phyloP scores from a whole-genome alignment of 169 alveolate genomes.

The Plasmodium vinckei region DNA sequence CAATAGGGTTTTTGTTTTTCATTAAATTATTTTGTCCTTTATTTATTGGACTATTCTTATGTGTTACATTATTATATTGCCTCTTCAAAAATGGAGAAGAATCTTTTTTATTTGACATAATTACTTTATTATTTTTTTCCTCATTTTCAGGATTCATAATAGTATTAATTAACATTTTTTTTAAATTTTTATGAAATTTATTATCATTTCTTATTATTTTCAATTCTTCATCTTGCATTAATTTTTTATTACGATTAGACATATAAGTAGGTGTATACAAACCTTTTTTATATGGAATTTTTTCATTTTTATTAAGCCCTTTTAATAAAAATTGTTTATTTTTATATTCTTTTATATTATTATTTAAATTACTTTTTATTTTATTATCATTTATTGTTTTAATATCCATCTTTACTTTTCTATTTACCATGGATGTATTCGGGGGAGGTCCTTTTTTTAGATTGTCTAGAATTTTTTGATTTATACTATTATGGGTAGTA shows the following conservation, averaged over 20 bases:
- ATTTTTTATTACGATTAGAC: neutral
- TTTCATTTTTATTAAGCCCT: constrained; percentile 37
- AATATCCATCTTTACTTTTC: neutral
- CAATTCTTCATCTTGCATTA: neutral
- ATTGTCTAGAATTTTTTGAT: neutral
- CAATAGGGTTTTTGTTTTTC: constrained; percentile 3
- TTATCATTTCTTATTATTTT: constrained; percentile 20
- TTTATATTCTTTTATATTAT: neutral
- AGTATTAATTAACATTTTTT: constrained; percentile 50
- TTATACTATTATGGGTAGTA: constrained; percentile 16
- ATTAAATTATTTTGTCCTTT: neutral
- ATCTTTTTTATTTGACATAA: neutral
- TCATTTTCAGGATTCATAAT: constrained; percentile 41
- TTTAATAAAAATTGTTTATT: neutral
- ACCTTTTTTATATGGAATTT: neutral
- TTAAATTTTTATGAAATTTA: constrained; percentile 40
- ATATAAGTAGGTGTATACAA: constrained; percentile 9
- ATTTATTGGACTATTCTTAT: neutral
- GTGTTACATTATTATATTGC: neutral
- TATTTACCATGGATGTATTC: neutral
- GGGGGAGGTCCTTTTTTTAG: neutral
- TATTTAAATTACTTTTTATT: too few species aligned
- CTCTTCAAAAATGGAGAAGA: neutral
- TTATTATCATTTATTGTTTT: neutral
- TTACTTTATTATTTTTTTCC: constrained; percentile 1